Conservation (phyloP, 2,329 filamentous ascomycete species). For the Pseudopyricularia javanii region DNA sequence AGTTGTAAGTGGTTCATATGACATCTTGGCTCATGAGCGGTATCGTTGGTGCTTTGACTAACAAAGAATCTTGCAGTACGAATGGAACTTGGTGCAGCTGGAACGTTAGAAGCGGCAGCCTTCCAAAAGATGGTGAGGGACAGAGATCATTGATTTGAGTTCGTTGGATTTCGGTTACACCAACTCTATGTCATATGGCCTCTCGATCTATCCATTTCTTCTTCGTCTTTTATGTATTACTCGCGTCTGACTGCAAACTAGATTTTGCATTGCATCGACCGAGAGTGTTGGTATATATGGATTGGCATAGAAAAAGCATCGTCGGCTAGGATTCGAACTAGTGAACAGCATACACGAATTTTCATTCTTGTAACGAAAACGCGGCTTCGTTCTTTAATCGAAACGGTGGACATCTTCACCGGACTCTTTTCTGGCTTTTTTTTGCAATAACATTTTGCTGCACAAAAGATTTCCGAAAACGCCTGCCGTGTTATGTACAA, state of each 20-base stretch:
- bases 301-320: neutral
- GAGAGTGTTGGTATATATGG: neutral
- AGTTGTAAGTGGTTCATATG: slow-evolving; percentile 51
- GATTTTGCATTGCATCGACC: neutral
- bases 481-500: slow-evolving; percentile 10
- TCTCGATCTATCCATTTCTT: too few relatives aligned
- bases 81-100: slow-evolving; percentile 48
- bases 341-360: neutral
- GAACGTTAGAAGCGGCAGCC: slow-evolving; percentile 30
- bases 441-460: neutral
- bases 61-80: slow-evolving; percentile 31
- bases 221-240: too few relatives aligned
- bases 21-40: neutral
- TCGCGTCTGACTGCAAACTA: neutral
- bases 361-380: neutral
- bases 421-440: neutral
- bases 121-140: neutral
- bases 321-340: neutral
- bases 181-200: too few relatives aligned
- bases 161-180: neutral
- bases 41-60: neutral
- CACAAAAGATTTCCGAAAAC: neutral
- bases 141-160: neutral
- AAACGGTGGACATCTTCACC: too few relatives aligned
- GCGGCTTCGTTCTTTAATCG: neutral